Evolutionary conservation across 2,329 filamentous ascomycete species (phyloP).

Genomic region (Pleoardoris graminearum): DNA sequence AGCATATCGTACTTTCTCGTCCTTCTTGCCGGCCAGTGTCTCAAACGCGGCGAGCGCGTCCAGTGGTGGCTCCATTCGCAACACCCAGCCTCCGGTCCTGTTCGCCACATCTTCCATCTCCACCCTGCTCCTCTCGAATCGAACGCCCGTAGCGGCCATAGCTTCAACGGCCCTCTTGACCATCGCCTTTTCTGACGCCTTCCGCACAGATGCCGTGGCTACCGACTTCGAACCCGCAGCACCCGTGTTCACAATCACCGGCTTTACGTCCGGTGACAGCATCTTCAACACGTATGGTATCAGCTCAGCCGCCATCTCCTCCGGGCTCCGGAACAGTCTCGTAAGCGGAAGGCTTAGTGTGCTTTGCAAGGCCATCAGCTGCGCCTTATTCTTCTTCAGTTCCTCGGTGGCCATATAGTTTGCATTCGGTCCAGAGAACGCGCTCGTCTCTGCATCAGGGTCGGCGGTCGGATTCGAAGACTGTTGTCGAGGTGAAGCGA

Average conservation of each 20-base stretch:
- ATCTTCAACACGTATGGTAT: slow-evolving; percentile 83
- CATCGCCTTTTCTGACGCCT: slow-evolving; percentile 80
- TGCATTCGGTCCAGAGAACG: slow-evolving; percentile 81
- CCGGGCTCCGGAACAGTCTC: slow-evolving; percentile 76
- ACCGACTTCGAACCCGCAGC: slow-evolving; percentile 43
- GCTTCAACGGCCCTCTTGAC: slow-evolving; percentile 78
- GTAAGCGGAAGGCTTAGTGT: slow-evolving; percentile 72
- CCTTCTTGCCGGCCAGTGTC: slow-evolving; percentile 62
- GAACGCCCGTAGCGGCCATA: slow-evolving; percentile 80
- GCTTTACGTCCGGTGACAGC: slow-evolving; percentile 86
- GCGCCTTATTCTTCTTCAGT: slow-evolving; percentile 74
- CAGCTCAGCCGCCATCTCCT: slow-evolving; percentile 78
- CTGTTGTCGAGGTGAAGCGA: slow-evolving; percentile 65
- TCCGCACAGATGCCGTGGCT: slow-evolving; percentile 81
- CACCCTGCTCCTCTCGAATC: slow-evolving; percentile 78
- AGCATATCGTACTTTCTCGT: slow-evolving; percentile 82
- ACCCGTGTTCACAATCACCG: slow-evolving; percentile 75
- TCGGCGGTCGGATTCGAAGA: slow-evolving; percentile 45
- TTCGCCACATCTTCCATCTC: slow-evolving; percentile 64
- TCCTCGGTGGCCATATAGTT: slow-evolving; percentile 81
- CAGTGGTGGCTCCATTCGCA: slow-evolving; percentile 92
- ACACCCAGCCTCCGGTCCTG: slow-evolving; percentile 70
- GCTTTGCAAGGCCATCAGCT: slow-evolving; percentile 73
- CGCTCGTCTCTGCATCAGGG: slow-evolving; percentile 56
- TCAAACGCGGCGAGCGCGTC: slow-evolving; percentile 78